Conservation (phyloP, 768 basidiomycete species). For the Phlegmacium glaucopus region DNA sequence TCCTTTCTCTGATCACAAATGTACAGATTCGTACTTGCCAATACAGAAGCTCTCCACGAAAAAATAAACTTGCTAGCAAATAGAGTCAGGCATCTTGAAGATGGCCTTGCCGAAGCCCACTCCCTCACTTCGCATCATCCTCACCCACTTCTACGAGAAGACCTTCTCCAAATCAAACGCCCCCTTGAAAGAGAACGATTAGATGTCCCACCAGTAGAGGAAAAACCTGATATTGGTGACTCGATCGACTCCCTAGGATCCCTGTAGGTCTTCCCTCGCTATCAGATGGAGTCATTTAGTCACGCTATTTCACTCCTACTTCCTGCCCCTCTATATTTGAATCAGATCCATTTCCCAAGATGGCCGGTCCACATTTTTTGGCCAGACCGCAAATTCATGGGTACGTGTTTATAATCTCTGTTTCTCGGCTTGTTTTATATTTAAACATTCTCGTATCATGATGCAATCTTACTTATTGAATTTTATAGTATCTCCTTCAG, state of each 20-base stretch:
- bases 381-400: conserved; percentile 66
- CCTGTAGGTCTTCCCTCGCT: conserved; percentile 35
- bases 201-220: conserved; percentile 30
- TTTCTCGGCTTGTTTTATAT: too few species aligned
- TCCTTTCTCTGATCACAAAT: neutral
- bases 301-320: conserved; percentile 3
- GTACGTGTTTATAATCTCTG: conserved; percentile 32
- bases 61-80: conserved; percentile 59
- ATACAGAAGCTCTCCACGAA: conserved; percentile 66
- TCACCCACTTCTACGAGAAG: conserved; percentile 59
- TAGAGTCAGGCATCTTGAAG: conserved; percentile 67
- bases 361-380: conserved; percentile 64
- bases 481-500: conserved; percentile 70
- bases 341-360: conserved; percentile 57
- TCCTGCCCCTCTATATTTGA: conserved; percentile 9
- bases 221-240: conserved; percentile 48
- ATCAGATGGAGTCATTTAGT: conserved; percentile 2
- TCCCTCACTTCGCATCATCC: conserved; percentile 39
- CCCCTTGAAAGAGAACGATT: conserved; percentile 62
- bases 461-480: neutral
- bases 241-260: conserved; percentile 64
- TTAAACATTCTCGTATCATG: neutral
- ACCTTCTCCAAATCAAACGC: conserved; percentile 63
- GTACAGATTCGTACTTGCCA: conserved; percentile 63
- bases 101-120: conserved; percentile 57